Percentiles rank a stretch among this genome's conserved stretches.
These are phyloP conservation scores for Populus ilicifolia DNA, from an alignment of 345 rosid genomes.

Conservation along the genomic window DNA sequence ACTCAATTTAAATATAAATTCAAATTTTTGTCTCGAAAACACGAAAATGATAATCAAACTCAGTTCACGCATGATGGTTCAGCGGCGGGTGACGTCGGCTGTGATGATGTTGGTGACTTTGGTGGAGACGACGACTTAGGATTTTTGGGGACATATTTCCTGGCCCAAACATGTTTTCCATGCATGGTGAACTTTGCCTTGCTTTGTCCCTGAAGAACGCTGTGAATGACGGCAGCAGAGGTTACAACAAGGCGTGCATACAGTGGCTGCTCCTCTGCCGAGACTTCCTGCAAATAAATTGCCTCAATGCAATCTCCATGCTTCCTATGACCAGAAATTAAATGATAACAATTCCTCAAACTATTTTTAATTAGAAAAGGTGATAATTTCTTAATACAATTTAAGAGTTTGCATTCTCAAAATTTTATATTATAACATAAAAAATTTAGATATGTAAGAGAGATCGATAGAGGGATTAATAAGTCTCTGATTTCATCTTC, in stretches of 20 bases:
- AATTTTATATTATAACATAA: background rate
- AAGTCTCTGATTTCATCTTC: conserved; percentile 49
- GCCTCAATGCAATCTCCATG: conserved; percentile 51
- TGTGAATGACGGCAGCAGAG: conserved; percentile 19
- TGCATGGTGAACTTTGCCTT: conserved; percentile 60
- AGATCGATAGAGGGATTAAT: background rate
- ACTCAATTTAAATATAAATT: too few species aligned
- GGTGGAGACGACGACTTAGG: conserved; percentile 2
- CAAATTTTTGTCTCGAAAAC: background rate
- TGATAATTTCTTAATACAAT: background rate
- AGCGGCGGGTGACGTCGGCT: background rate
- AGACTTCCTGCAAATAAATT: conserved; percentile 48
- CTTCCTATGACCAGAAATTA: conserved; percentile 29
- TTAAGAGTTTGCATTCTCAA: background rate
- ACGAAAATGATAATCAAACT: background rate
- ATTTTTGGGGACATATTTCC: conserved; percentile 37
- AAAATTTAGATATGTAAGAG: background rate
- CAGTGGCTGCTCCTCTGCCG: conserved; percentile 37
- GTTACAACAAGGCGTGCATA: conserved; percentile 50
- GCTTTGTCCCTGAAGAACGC: conserved; percentile 28
- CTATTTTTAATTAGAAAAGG: too few species aligned
- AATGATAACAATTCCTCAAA: too few species aligned
- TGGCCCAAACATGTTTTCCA: conserved; percentile 73
- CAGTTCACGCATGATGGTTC: background rate
- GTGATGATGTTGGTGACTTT: background rate